A percentile compares a stretch with the other conserved stretches of the same genome.
Evolutionary conservation across 2,329 filamentous ascomycete genomes (phyloP).

Genomic region (Diaporthe sp.): DNA sequence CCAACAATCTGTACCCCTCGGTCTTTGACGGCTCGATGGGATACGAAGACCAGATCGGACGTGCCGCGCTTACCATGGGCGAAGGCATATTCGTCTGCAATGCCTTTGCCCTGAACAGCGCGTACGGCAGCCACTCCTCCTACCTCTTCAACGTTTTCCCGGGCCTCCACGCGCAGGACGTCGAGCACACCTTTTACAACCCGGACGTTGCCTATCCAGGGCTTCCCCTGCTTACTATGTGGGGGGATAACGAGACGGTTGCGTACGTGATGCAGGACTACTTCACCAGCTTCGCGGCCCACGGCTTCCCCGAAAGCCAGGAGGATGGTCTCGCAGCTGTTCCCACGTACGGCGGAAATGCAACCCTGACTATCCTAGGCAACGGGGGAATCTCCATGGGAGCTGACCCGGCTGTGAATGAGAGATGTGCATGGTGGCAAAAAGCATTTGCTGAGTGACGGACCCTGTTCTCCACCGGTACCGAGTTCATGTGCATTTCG

Average conservation of each 20-base stretch:
- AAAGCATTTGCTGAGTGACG: not conserved
- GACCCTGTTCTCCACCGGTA: not conserved
- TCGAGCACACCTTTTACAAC: not conserved
- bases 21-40: not conserved
- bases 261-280: slow-evolving; percentile 4
- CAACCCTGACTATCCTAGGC: not conserved
- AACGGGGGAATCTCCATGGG: not conserved
- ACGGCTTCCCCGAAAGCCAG: not conserved
- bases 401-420: not conserved
- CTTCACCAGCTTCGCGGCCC: not conserved
- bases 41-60: not conserved
- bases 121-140: not conserved
- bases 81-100: not conserved
- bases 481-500: no score
- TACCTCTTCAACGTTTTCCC: slow-evolving; percentile 1
- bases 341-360: not conserved
- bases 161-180: slow-evolving; percentile 11
- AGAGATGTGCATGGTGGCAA: not conserved
- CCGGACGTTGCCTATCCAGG: not conserved
- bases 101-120: not conserved
- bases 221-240: not conserved
- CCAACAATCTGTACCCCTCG: not conserved
- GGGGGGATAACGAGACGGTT: not conserved
- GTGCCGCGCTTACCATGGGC: not conserved
- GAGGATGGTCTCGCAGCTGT: not conserved